phyloP scores from a whole-genome alignment of 108 stramenopile genomes.

The Conticribra guillardii region DNA sequence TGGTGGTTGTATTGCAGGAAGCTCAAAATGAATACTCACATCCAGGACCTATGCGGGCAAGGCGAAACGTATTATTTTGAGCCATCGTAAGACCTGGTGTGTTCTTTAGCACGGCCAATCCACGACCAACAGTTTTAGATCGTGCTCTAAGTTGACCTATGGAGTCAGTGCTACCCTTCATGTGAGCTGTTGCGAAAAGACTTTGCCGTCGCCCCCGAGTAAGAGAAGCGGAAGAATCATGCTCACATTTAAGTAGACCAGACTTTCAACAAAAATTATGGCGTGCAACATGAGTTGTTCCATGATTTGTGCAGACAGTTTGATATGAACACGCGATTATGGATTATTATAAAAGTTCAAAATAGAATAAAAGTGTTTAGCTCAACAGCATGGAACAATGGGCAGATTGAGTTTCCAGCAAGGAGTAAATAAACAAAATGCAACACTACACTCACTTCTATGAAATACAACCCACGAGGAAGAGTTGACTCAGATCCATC shows the following conservation, averaged over 20 bases:
- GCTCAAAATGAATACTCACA: too few relatives aligned
- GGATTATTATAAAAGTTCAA: neutral
- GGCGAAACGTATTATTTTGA: constrained; percentile 61
- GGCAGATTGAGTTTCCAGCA: too few relatives aligned
- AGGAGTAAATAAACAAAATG: neutral
- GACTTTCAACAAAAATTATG: too few relatives aligned
- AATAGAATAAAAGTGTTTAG: too few relatives aligned
- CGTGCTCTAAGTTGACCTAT: constrained; percentile 57
- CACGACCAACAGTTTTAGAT: constrained; percentile 44
- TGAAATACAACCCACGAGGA: constrained; percentile 72
- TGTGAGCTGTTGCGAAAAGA: constrained; percentile 9
- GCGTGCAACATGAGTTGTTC: too few relatives aligned
- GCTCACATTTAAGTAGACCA: constrained; percentile 55
- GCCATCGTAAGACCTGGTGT: constrained; percentile 23
- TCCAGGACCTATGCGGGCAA: constrained; percentile 70
- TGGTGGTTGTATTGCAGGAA: too few relatives aligned
- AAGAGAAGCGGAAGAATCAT: constrained; percentile 30
- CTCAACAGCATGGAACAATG: too few relatives aligned
- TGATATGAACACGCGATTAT: too few relatives aligned
- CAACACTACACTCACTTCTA: constrained; percentile 30
- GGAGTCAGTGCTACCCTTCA: constrained; percentile 21
- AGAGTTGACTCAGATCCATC: constrained; percentile 31
- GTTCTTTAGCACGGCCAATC: constrained; percentile 21
- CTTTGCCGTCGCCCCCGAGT: constrained; percentile 23
- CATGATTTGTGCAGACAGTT: too few relatives aligned